These are phyloP conservation scores for Aspergillus pseudonomiae DNA, from an alignment of 2,329 filamentous ascomycete species.

Conservation along the genomic window DNA sequence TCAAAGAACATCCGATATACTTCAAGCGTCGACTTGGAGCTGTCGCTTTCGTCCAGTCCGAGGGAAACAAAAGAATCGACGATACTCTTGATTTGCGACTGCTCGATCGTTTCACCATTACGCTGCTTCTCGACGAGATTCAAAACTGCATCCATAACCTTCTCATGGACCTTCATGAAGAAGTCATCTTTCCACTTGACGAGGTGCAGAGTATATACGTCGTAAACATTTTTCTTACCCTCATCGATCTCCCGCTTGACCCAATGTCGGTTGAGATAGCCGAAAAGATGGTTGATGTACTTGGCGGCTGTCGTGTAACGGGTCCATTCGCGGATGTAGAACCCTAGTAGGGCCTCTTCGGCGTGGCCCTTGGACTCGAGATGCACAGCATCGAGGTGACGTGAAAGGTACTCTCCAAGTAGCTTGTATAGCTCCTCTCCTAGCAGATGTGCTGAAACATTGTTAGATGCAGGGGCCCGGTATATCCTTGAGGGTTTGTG, in stretches of 20 bases:
- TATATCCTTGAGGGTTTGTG: background rate
- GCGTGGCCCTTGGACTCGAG: constrained; percentile 75
- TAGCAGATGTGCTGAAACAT: constrained; percentile 76
- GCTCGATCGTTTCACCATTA: constrained; percentile 96
- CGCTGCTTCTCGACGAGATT: constrained; percentile 96
- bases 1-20: constrained; percentile 94
- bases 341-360: constrained; percentile 86
- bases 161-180: constrained; percentile 78
- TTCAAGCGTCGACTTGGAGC: constrained; percentile 90
- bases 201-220: constrained; percentile 95
- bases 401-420: constrained; percentile 79
- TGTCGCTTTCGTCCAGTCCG: constrained; percentile 89
- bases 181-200: constrained; percentile 94
- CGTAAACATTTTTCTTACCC: constrained; percentile 96
- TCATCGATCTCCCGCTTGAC: constrained; percentile 99
- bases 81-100: constrained; percentile 93
- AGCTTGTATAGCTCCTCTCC: constrained; percentile 96
- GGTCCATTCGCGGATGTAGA: constrained; percentile 96
- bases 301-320: constrained; percentile 94
- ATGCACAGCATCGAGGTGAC: constrained; percentile 73
- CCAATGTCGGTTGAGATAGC: constrained; percentile 97
- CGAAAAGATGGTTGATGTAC: constrained; percentile 96
- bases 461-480: constrained; percentile 17
- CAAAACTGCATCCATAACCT: constrained; percentile 93
- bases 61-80: constrained; percentile 96